These are phyloP conservation scores for Exophiala lecanii-corni DNA, from an alignment of 2,329 filamentous ascomycete species.

Conservation along the genomic window DNA sequence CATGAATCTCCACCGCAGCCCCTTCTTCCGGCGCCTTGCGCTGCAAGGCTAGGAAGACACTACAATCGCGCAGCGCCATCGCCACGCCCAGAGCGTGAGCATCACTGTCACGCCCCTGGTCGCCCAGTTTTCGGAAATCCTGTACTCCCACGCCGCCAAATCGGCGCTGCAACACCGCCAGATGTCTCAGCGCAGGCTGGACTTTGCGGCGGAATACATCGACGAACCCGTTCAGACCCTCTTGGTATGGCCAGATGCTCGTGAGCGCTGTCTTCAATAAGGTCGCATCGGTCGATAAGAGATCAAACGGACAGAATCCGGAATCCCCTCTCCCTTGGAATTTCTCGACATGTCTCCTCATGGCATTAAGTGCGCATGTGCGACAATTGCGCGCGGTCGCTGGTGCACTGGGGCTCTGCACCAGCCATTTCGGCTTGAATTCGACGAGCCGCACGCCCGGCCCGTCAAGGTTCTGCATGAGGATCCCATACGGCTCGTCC, in stretches of 20 bases:
- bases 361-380: conserved; percentile 62
- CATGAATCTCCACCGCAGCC: conserved; percentile 30
- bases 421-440: conserved; percentile 82
- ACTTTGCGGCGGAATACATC: conserved; percentile 33
- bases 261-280: conserved; percentile 38
- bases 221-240: conserved; percentile 30
- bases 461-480: conserved; percentile 68
- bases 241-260: conserved; percentile 15
- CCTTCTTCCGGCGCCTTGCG: not conserved
- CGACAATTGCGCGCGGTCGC: conserved; percentile 60
- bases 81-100: conserved; percentile 56
- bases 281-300: conserved; percentile 42
- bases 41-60: conserved; percentile 54
- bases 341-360: conserved; percentile 35
- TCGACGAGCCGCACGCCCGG: conserved; percentile 47
- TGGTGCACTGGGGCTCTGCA: conserved; percentile 70
- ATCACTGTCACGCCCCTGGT: too few species aligned
- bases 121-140: conserved; percentile 24
- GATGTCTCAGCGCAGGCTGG: conserved; percentile 32
- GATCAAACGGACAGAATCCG: conserved; percentile 61
- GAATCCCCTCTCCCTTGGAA: conserved; percentile 24
- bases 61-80: conserved; percentile 79
- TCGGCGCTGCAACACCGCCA: conserved; percentile 22
- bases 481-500: conserved; percentile 58
- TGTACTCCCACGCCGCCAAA: conserved; percentile 27